Evolutionary conservation across 2,329 filamentous ascomycete species (phyloP).

Genomic region (Cladophialophora yegresii): DNA sequence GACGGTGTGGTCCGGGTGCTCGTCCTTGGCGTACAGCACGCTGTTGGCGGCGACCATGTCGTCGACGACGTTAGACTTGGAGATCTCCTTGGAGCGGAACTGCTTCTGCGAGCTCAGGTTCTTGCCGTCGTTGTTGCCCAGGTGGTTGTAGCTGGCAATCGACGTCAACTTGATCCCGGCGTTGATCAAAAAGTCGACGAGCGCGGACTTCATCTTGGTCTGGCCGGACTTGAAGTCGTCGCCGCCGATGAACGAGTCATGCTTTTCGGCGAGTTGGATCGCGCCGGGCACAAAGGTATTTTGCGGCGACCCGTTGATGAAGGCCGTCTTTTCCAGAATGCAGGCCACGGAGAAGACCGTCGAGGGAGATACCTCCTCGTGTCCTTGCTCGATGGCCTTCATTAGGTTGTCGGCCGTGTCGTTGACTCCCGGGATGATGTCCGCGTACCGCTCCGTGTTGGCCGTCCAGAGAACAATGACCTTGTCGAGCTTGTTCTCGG

Average conservation of each 20-base stretch:
- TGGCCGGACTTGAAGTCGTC: conserved; percentile 99
- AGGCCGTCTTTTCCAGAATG: conserved; percentile 84
- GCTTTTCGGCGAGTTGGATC: conserved; percentile 82
- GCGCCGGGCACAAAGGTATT: conserved; percentile 98
- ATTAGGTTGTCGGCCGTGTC: conserved; percentile 95
- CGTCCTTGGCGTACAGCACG: conserved; percentile 84
- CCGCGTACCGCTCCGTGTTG: conserved; percentile 96
- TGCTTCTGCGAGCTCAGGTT: conserved; percentile 97
- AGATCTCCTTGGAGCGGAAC: conserved; percentile 99
- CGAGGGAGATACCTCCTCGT: conserved; percentile 90
- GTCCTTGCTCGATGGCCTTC: conserved; percentile 79
- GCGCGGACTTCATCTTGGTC: conserved; percentile 99
- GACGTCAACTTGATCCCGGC: conserved; percentile 98
- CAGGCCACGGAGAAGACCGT: conserved; percentile 94
- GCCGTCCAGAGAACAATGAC: conserved; percentile 98
- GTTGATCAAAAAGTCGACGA: conserved; percentile 97
- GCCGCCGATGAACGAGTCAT: conserved; percentile 88
- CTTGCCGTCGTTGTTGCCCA: conserved; percentile 99
- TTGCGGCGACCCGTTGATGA: conserved; percentile 99
- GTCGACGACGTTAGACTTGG: conserved; percentile 98
- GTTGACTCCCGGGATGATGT: conserved; percentile 84
- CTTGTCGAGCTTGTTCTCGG: conserved; percentile 80
- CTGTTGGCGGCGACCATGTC: conserved; percentile 98
- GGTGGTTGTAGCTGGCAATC: conserved; percentile 98
- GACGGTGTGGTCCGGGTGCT: conserved; percentile 96